Base-by-base conservation (phyloP, 2,329 filamentous ascomycete genomes). In the Dactylellina parvicollis region DNA sequence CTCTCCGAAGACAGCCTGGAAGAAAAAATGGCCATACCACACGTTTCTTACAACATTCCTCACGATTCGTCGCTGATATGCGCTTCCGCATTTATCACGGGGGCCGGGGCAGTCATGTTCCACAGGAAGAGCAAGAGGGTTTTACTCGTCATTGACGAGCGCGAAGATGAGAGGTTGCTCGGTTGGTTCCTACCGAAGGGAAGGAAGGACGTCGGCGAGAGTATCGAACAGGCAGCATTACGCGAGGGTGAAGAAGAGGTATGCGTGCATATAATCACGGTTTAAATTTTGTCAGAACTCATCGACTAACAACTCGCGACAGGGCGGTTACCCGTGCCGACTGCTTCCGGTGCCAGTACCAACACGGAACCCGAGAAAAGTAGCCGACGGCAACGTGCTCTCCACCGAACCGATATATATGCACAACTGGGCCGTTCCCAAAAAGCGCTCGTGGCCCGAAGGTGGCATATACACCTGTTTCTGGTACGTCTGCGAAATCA, bases 191-290 rank as follows among this genome's bases (percentile, higher is more conserved):
- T 75, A 5, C 73, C 73, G 3, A 70, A 71, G 16, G 73, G 73
- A 28, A 55, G 73, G 18, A 55, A 55, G 42, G 73, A 75, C 16
- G 42, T 65, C 32, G 73, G 73, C 18, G 73, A 75, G 24, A 60
- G 42, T 1, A 42, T 75, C 22, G 57, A 69, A 26, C 46, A 57
- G 8, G 40, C 65, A 1, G 73, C 66, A 10, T 28, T 72, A 4
- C 40, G 73, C 5, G 73, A 75, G 32, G 73, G 66, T 20, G 60
- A 71, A 47, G 73, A 75, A 72, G 73, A 75, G 56, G 67, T 72
- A 72, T 49, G 65, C 50, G 18, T 54, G 10, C 10, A 36, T 30
- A 12, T 54, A 3, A 7, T 20, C 16, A 4, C 32, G 1, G 30
- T 38, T 34, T 32, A 28, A 30, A 28, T 3, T 52, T 8, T 5